Evolutionary conservation across 495 filamentous ascomycete genomes (phyloP), one percentile per base, ranked within the genome.

Genomic region (Podospora pseudocomata): DNA sequence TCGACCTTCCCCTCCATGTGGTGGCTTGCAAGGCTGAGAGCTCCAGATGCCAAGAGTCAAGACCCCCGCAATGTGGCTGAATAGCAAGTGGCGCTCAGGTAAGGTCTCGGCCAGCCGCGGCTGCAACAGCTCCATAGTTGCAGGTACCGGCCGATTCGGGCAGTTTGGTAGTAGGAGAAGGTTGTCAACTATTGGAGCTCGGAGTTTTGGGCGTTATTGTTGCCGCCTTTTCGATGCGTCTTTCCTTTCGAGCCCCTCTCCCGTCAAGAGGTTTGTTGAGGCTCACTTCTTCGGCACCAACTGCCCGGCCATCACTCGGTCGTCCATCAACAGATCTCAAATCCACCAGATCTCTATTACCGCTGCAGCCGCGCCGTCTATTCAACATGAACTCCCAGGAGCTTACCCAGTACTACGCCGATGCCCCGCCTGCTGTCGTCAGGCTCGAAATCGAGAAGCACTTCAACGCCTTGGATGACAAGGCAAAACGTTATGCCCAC

Each of bases 401-500:
- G 73, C 80, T 81, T 64, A 83, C 83, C 69, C 91, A 94, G 71
- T 97, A 94, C 79, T 85, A 93, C 58, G 93, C 94, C 16, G 95
- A 99, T 82, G 89, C 89, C 59, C 95, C 95, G 20, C 95, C 95
- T 0, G 88, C 87, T 19, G 88, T 96, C 65, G 94, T 97, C 58
- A 86, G 88, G 20, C 86, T 99, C 39, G 89, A 91, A 73, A 91
- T 97, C 76, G 92, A 91, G 80, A 88, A 90, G 65, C 95, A 97
- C 77, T 99, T 97, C 77, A 89, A 93, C 56, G 87, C 91, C 15
- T 80, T 99, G 65, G 87, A 84, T 55, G 88, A 92, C 73, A 82
- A 89, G 71, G 85, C 93, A 81, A 92, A 91, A 77, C 87, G 87
- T 77, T 99, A 99, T 80, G 93, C 95, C 49, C 95, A 99, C 78